These are phyloP conservation scores for Neospermospora avenae DNA, from an alignment of 2,329 filamentous ascomycete species.

Conservation along the genomic window DNA sequence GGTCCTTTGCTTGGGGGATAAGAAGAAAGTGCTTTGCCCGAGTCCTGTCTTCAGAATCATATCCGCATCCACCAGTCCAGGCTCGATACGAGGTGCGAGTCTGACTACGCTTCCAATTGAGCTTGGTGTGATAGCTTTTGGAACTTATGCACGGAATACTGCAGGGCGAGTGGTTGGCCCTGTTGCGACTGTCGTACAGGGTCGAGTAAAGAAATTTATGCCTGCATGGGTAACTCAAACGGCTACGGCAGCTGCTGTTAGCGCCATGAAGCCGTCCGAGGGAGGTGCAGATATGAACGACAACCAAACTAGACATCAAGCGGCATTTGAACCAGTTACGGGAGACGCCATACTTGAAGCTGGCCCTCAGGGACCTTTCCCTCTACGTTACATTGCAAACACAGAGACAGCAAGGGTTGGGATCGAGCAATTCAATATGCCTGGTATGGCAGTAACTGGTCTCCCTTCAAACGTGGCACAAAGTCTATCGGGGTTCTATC, in stretches of 20 bases:
- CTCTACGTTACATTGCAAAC: slow-evolving; percentile 48
- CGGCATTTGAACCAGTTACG: slow-evolving; percentile 38
- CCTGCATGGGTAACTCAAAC: slow-evolving; percentile 31
- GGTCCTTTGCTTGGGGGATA: slow-evolving; percentile 54
- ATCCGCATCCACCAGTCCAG: slow-evolving; percentile 59
- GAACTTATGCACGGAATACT: slow-evolving; percentile 36
- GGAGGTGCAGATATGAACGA: slow-evolving; percentile 38
- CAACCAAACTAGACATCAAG: slow-evolving; percentile 34
- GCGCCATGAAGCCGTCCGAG: slow-evolving; percentile 28
- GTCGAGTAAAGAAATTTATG: slow-evolving; percentile 36
- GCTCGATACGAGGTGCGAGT: slow-evolving; percentile 62
- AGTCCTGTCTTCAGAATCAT: slow-evolving; percentile 69
- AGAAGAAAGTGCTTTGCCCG: slow-evolving; percentile 58
- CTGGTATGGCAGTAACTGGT: slow-evolving; percentile 52
- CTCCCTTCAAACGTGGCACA: slow-evolving; percentile 51
- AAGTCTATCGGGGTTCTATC: slow-evolving; percentile 59
- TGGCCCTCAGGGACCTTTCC: slow-evolving; percentile 52
- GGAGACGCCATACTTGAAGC: slow-evolving; percentile 37
- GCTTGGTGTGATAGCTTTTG: slow-evolving; percentile 56
- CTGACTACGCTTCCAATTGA: slow-evolving; percentile 63
- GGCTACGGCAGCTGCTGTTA: slow-evolving; percentile 36
- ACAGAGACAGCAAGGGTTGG: slow-evolving; percentile 40
- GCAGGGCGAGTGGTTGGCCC: slow-evolving; percentile 46
- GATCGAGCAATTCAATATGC: slow-evolving; percentile 41
- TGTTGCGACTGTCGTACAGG: slow-evolving; percentile 42